Evolutionary conservation across 1,139 yeast genomes (phyloP).

Genomic region (Fermentozyma sake): DNA sequence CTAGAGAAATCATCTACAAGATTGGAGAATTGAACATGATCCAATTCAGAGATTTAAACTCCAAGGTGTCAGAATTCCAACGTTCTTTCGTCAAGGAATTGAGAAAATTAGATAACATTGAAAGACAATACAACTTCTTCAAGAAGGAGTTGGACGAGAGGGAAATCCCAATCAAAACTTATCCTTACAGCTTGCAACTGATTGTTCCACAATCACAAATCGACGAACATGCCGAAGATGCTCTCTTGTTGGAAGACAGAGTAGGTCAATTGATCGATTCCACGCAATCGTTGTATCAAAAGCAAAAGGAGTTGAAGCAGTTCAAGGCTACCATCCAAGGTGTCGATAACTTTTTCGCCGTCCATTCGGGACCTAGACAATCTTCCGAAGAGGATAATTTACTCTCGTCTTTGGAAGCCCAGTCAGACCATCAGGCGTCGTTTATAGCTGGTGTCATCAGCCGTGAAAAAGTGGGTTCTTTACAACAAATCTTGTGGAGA

Average conservation of each 20-base stretch:
- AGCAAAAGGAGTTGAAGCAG: slow-evolving; percentile 36
- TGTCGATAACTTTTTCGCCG: slow-evolving; percentile 59
- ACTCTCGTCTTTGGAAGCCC: slow-evolving; percentile 25
- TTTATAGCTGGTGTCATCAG: slow-evolving; percentile 84
- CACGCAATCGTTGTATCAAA: slow-evolving; percentile 29
- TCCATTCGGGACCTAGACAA: slow-evolving; percentile 24
- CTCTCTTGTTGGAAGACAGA: slow-evolving; percentile 47
- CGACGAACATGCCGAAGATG: slow-evolving; percentile 69
- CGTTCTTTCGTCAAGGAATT: slow-evolving; percentile 68
- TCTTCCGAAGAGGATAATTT: slow-evolving; percentile 16
- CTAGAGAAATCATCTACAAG: slow-evolving; percentile 60
- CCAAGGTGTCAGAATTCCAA: slow-evolving; percentile 65
- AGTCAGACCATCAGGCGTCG: slow-evolving; percentile 18
- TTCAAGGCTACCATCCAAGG: slow-evolving; percentile 46
- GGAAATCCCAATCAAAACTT: slow-evolving; percentile 38
- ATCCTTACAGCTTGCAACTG: slow-evolving; percentile 40
- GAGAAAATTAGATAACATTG: slow-evolving; percentile 62
- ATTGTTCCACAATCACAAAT: slow-evolving; percentile 57
- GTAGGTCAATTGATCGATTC: slow-evolving; percentile 38
- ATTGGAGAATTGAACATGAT: slow-evolving; percentile 61
- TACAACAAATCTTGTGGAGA: slow-evolving; percentile 92
- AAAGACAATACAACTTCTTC: slow-evolving; percentile 57
- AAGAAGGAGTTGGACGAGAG: slow-evolving; percentile 45
- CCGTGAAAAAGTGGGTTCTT: slow-evolving; percentile 60
- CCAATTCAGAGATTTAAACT: slow-evolving; percentile 68